Conservation (phyloP, 1,139 yeast species). For the Kodamaea anthophila region DNA sequence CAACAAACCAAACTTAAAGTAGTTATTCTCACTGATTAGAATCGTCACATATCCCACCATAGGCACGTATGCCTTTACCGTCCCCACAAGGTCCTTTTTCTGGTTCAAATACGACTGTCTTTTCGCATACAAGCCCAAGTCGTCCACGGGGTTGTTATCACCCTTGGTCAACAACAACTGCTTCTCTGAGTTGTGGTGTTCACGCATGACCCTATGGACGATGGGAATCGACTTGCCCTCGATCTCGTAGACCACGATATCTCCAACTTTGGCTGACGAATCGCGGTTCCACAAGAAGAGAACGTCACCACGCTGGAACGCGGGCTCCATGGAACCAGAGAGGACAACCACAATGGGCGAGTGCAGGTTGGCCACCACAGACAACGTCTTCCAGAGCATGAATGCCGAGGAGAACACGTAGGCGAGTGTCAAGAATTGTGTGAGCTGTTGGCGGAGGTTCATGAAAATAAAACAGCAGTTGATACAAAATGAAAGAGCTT, state of each 20-base stretch:
- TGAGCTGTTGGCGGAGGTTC: conserved; percentile 43
- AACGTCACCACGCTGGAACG: conserved; percentile 96
- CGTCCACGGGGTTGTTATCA: conserved; percentile 92
- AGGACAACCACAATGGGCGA: conserved; percentile 96
- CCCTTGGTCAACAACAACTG: conserved; percentile 90
- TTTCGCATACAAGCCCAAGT: conserved; percentile 74
- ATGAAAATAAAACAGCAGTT: too few species aligned
- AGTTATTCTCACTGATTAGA: conserved; percentile 81
- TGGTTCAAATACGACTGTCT: conserved; percentile 74
- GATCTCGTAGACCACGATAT: conserved; percentile 90
- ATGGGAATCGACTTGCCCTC: conserved; percentile 81
- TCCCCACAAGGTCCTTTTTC: conserved; percentile 74
- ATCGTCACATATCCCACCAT: conserved; percentile 87
- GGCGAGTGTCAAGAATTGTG: conserved; percentile 61
- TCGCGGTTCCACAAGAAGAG: conserved; percentile 87
- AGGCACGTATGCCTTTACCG: conserved; percentile 91
- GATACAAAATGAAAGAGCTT: too few species aligned
- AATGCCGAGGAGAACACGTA: conserved; percentile 84
- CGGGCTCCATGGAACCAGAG: conserved; percentile 99
- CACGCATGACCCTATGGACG: conserved; percentile 89
- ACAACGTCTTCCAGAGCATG: conserved; percentile 84
- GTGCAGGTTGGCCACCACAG: conserved; percentile 72
- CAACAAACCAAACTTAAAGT: conserved; percentile 64
- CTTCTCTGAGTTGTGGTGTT: conserved; percentile 53
- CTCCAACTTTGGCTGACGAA: conserved; percentile 70